Base-by-base conservation (phyloP, 2,329 filamentous ascomycete genomes). In the Cordyceps tenuipes region DNA sequence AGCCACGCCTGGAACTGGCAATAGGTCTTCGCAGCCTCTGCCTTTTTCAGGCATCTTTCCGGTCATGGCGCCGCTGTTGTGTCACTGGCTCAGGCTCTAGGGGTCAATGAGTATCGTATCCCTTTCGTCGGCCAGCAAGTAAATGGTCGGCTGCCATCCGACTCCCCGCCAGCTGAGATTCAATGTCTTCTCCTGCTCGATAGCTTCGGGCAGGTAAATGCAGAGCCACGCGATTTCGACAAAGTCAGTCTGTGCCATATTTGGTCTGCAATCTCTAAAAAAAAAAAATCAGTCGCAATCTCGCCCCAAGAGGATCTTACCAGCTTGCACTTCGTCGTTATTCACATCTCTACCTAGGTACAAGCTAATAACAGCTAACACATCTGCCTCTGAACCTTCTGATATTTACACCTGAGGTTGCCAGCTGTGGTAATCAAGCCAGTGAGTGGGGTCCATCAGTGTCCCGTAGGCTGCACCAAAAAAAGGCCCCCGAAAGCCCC, bases 11-110 rank as follows among this genome's bases (percentile, higher is more conserved):
- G 17, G 6, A 36, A 44, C 17, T 54, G 21, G 29, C 41, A 48
- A 31, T 48, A 6, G 29, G 43, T 17, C 15, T 51, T 61, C 59
- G 59, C 59, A 57, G 52, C 29, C 26, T 57, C 59, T 61, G 13
- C 59, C 59, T n/a, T 53, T 61, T 61, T 31, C 15, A 57, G 59
- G 41, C 59, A 61, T 48, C 12, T n/a, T 41, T 23, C 23, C 53
- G 47, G 48, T 48, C 19, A 48, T 43, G 17, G 41, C 36, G 13
- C 43, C 13, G 53, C 9, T 21, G 10, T 57, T 52, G 59, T 57
- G 59, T 44, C 10, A 47, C 59, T 15, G 36, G 21, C 46, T 46
- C 41, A 46, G 36, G 29, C 29, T 3, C 36, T 19, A 19, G 17
- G 13, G 19, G 26, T 9, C n/a, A 47, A 47, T 48, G 29, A n/a